Evolutionary conservation across 2,329 filamentous ascomycete genomes (phyloP), one percentile per base, ranked within the genome.

Genomic region (Penicillium crustosum): DNA sequence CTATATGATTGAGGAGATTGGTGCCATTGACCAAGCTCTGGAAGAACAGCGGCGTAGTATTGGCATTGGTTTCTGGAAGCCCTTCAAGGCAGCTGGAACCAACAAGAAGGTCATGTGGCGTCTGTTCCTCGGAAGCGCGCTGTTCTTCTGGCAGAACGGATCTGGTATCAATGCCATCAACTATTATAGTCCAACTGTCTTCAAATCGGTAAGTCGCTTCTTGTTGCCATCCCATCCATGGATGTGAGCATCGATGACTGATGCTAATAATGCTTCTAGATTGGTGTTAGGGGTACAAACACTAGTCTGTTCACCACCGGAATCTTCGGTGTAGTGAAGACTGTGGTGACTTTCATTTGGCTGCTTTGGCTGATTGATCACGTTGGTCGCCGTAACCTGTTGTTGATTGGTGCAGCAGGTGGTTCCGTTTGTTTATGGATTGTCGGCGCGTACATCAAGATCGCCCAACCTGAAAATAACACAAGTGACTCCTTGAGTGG

Each of bases 91-190:
- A 8, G 79, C 84, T 23, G 78, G 82, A 57, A 81, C 79, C 64
- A 76, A 84, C 63, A 79, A 76, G 57, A 82, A 82, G 68, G 82
- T 89, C 27, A 84, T 84, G 63, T 90, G 86, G 79, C 84, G 89
- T 42, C 86, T 93, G 75, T 83, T 90, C 71, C 81, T 93, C 12
- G 89, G 89, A 47, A 83, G 83, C 55, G 83, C 89, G 67, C 80
- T 93, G 21, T 93, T 93, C 79, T 78, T 93, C 53, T 91, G 86
- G 82, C 90, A 93, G 74, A 93, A 93, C 66, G 87, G 87, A 49
- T 82, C 78, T 3, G 89, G 89, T 2, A 91, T 91, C 77, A 91
- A 91, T 65, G 88, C 89, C 21, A 87, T 90, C 77, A 91, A 91
- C 78, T 91, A 91, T 76, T 90, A 88, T 73, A 82, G 79, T 1